Percentiles rank a stretch among this genome's conserved stretches.
Evolutionary conservation across 768 basidiomycete species (phyloP).

Genomic region (Rhizopogon sp.): DNA sequence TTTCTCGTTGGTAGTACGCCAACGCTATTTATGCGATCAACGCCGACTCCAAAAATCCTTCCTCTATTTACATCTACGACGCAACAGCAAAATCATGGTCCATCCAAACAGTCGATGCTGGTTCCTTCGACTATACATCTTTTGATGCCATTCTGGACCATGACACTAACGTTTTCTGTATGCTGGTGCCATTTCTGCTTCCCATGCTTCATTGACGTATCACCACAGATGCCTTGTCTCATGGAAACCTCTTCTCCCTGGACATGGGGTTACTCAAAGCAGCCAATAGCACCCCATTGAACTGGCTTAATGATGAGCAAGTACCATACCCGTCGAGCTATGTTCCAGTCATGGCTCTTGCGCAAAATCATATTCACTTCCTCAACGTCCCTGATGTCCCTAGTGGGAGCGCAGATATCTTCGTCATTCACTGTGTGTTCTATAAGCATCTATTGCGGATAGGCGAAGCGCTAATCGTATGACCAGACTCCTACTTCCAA

Average conservation of each 20-base stretch:
- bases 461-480: not conserved
- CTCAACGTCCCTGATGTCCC: conserved; percentile 60
- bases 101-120: conserved; percentile 54
- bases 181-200: conserved; percentile 10
- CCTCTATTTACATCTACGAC: conserved; percentile 77
- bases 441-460: not conserved
- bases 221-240: conserved; percentile 60
- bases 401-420: conserved; percentile 73
- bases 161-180: conserved; percentile 90
- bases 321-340: conserved; percentile 57
- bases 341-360: conserved; percentile 72
- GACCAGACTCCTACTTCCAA: conserved; percentile 74
- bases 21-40: conserved; percentile 86
- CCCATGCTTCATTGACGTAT: not conserved
- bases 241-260: conserved; percentile 60
- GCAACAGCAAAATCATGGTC: conserved; percentile 72
- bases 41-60: conserved; percentile 65
- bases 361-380: conserved; percentile 86
- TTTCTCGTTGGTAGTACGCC: conserved; percentile 47
- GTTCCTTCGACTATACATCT: conserved; percentile 55
- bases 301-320: conserved; percentile 61
- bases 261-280: conserved; percentile 63
- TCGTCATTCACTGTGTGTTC: conserved; percentile 83
- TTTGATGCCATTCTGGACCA: conserved; percentile 83
- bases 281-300: conserved; percentile 50